These are phyloP conservation scores for Aphanomyces cochlioides DNA, from an alignment of 352 stramenopile species.

Conservation along the genomic window DNA sequence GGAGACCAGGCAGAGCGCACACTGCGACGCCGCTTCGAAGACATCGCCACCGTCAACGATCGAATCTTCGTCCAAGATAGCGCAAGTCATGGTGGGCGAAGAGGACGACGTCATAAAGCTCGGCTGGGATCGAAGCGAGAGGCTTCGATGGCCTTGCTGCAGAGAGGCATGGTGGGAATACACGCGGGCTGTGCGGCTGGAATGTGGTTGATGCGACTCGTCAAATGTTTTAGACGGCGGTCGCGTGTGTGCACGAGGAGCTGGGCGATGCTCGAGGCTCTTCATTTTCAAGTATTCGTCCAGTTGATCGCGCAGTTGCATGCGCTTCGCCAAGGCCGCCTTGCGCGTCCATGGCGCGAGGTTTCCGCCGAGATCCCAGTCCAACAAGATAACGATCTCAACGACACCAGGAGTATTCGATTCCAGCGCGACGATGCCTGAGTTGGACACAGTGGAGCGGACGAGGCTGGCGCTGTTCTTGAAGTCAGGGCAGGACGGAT, in stretches of 20 bases:
- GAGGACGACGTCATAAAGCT: background rate
- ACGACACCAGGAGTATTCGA: slow-evolving; percentile 2
- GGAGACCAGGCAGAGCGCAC: background rate
- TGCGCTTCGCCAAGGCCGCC: background rate
- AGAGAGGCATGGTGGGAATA: background rate
- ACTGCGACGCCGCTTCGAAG: background rate
- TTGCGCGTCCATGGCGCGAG: slow-evolving; percentile 14
- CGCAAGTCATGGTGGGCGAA: background rate
- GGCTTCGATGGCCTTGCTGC: background rate
- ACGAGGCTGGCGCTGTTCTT: background rate
- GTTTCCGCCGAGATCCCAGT: slow-evolving; percentile 4
- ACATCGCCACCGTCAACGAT: background rate
- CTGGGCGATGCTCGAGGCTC: background rate
- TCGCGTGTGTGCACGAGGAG: background rate
- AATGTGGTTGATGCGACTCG: background rate
- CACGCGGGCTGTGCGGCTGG: background rate
- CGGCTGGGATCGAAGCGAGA: background rate
- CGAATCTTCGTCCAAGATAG: background rate
- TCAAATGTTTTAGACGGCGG: background rate
- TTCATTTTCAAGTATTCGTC: background rate
- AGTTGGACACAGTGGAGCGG: background rate
- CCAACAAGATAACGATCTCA: background rate
- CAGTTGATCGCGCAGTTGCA: background rate
- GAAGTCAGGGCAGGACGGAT: slow-evolving; percentile 39
- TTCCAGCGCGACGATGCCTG: slow-evolving; percentile 10